phyloP scores from a whole-genome alignment of 805 yeast genomes.

The Kregervanrija pseudodelftensis region DNA sequence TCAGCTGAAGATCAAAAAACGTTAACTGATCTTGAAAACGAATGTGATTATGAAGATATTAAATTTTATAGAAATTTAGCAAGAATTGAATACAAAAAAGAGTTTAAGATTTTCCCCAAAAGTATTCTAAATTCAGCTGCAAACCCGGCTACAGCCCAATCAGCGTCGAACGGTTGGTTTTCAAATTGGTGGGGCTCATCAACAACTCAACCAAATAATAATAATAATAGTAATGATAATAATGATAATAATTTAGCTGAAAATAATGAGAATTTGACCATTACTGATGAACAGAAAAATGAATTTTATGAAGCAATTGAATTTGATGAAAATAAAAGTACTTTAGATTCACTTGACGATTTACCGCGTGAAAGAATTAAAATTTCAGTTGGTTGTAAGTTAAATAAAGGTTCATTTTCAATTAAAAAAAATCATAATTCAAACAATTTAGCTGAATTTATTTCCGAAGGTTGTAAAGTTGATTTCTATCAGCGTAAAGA shows the following conservation, averaged over 20 bases:
- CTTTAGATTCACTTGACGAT: conserved; percentile 43
- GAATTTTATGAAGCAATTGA: conserved; percentile 93
- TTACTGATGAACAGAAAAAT: conserved; percentile 81
- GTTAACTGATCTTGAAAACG: conserved; percentile 49
- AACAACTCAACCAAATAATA: neutral
- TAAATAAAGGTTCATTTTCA: conserved; percentile 72
- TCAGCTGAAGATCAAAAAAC: conserved; percentile 27
- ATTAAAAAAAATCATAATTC: conserved; percentile 38
- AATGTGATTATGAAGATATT: conserved; percentile 67
- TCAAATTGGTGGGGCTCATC: conserved; percentile 59
- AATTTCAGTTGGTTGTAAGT: conserved; percentile 58
- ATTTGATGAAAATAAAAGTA: conserved; percentile 58
- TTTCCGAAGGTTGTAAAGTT: conserved; percentile 76
- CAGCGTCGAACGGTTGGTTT: conserved; percentile 49
- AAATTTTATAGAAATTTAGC: conserved; percentile 81
- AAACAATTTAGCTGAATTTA: conserved; percentile 60
- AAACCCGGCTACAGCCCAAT: neutral
- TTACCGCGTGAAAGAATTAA: conserved; percentile 68
- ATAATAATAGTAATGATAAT: neutral
- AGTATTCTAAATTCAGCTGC: conserved; percentile 2
- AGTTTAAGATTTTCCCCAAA: conserved; percentile 23
- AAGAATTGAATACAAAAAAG: conserved; percentile 55
- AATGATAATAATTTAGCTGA: conserved; percentile 1
- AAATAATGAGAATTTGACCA: conserved; percentile 30
- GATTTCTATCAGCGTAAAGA: conserved; percentile 72